Conservation (phyloP, 805 yeast genomes). For the Monosporozyma aerobia region DNA sequence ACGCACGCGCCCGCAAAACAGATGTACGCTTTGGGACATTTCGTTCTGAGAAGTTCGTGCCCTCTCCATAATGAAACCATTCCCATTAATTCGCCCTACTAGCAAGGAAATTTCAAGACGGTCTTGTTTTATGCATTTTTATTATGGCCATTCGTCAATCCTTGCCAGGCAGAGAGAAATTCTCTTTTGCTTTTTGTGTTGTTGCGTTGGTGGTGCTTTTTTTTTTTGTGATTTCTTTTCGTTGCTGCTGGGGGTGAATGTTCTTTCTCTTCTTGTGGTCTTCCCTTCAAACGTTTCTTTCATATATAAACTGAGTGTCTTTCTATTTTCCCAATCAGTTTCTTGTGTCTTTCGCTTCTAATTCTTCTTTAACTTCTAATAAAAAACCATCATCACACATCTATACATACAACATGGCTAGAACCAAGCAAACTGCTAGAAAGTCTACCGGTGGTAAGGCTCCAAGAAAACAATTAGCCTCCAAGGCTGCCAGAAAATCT, state of each 20-base stretch:
- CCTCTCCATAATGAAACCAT: slow-evolving; percentile 14
- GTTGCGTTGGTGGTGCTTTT: not conserved
- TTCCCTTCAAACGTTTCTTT: not conserved
- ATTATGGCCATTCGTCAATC: not conserved
- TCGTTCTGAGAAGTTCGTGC: slow-evolving; percentile 12
- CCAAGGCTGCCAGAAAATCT: slow-evolving; percentile 88
- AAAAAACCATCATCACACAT: not conserved
- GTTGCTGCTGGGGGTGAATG: not conserved
- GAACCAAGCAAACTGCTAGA: slow-evolving; percentile 93
- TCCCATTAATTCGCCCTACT: slow-evolving; percentile 13
- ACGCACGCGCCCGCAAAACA: not conserved
- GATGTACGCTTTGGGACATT: not conserved
- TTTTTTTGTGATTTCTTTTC: not conserved
- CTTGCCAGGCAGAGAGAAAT: not conserved
- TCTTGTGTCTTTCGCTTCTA: not conserved
- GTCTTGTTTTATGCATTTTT: not conserved
- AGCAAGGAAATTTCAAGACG: not conserved
- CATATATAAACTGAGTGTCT: not conserved
- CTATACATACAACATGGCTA: slow-evolving; percentile 47
- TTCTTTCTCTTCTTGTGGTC: not conserved
- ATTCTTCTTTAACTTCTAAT: not conserved
- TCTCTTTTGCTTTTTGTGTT: not conserved
- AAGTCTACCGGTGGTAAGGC: slow-evolving; percentile 94
- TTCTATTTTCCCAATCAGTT: not conserved
- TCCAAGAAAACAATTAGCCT: slow-evolving; percentile 88